A percentile compares a stretch with the other conserved stretches of the same genome.
Evolutionary conservation across 2,329 filamentous ascomycete genomes (phyloP).

Genomic region (Stylonectria norvegica): DNA sequence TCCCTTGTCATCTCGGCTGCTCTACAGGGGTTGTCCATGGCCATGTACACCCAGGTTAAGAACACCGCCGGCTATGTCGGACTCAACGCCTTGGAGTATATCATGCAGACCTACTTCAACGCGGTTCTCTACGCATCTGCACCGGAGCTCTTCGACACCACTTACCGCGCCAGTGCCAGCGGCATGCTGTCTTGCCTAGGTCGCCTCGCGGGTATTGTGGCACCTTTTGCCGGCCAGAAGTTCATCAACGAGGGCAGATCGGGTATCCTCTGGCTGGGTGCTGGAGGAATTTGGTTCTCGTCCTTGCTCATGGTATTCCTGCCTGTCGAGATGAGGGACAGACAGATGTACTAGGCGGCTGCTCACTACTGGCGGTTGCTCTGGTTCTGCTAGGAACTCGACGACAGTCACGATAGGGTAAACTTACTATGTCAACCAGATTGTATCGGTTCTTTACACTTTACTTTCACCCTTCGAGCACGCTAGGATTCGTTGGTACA

Average conservation of each 20-base stretch:
- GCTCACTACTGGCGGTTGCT: too few relatives aligned
- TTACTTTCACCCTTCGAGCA: too few relatives aligned
- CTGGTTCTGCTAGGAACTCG: too few relatives aligned
- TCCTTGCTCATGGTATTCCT: not conserved
- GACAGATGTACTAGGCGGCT: not conserved
- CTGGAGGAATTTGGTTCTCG: not conserved
- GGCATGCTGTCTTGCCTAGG: slow-evolving; percentile 30
- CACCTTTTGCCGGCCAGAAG: not conserved
- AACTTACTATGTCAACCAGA: too few relatives aligned
- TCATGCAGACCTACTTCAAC: slow-evolving; percentile 42
- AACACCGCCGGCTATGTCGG: slow-evolving; percentile 36
- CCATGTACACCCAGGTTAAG: slow-evolving; percentile 42
- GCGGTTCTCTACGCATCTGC: slow-evolving; percentile 44
- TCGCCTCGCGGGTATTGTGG: not conserved
- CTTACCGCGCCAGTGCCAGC: slow-evolving; percentile 53
- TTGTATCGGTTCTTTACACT: too few relatives aligned
- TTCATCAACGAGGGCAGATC: not conserved
- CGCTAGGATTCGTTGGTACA: too few relatives aligned
- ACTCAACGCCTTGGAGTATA: slow-evolving; percentile 41
- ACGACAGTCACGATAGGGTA: too few relatives aligned
- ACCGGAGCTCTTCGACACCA: slow-evolving; percentile 55
- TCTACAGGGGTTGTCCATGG: slow-evolving; percentile 44
- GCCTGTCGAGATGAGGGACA: not conserved
- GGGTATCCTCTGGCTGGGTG: not conserved
- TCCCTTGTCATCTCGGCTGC: slow-evolving; percentile 43